Percentiles rank a stretch among this genome's conserved stretches.
These are phyloP conservation scores for Neonectria faginata DNA, from an alignment of 2,329 filamentous ascomycete species.

Conservation along the genomic window DNA sequence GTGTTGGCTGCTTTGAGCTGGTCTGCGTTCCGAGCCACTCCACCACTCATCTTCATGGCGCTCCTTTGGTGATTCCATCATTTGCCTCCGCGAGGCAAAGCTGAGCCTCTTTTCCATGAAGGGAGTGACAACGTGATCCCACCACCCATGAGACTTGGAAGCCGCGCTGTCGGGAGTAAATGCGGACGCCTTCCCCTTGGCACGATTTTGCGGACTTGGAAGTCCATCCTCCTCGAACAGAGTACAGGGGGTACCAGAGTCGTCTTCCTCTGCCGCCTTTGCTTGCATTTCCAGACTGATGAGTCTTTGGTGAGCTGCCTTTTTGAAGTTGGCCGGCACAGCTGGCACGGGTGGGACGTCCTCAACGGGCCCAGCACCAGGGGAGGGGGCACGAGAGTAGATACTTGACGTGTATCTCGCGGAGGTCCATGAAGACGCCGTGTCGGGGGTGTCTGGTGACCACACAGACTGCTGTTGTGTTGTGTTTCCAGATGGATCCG, in stretches of 20 bases:
- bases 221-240: constrained; percentile 77
- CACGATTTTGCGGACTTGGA: constrained; percentile 53
- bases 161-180: constrained; percentile 62
- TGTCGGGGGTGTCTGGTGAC: constrained; percentile 72
- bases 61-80: constrained; percentile 47
- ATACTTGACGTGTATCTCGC: constrained; percentile 67
- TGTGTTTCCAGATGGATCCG: constrained; percentile 36
- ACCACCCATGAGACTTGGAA: constrained; percentile 76
- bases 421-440: constrained; percentile 54
- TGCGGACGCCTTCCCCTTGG: constrained; percentile 52
- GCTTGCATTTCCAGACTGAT: constrained; percentile 52
- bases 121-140: constrained; percentile 80
- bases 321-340: constrained; percentile 61
- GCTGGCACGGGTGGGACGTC: constrained; percentile 70
- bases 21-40: constrained; percentile 41
- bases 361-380: constrained; percentile 43
- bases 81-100: constrained; percentile 55
- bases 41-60: constrained; percentile 54
- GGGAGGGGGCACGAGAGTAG: constrained; percentile 68
- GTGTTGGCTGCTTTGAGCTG: constrained; percentile 28
- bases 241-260: constrained; percentile 69
- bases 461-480: constrained; percentile 63
- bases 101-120: constrained; percentile 64
- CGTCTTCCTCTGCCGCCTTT: constrained; percentile 58
- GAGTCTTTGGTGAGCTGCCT: constrained; percentile 48